Conservation (phyloP, 352 stramenopile species). For the Phytophthora melonis region DNA sequence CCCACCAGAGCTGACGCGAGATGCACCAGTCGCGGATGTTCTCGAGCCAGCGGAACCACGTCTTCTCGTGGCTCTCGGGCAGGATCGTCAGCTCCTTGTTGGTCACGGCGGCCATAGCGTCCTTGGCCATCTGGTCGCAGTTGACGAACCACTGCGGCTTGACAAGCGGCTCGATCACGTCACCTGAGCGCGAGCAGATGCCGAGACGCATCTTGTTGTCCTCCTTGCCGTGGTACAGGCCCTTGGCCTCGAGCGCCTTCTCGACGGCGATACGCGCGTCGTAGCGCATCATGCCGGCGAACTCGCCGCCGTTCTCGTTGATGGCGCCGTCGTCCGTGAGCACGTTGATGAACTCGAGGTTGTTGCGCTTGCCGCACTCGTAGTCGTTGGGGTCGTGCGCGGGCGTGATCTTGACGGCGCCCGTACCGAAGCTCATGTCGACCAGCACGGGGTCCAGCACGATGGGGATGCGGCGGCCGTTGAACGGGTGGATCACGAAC, state of each 20-base stretch:
- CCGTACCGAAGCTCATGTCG: constrained; percentile 99
- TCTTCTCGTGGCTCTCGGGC: constrained; percentile 93
- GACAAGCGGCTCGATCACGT: constrained; percentile 99
- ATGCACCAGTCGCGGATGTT: constrained; percentile 99
- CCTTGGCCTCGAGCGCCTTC: constrained; percentile 95
- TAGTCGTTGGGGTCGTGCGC: constrained; percentile 99
- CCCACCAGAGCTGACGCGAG: constrained; percentile 99
- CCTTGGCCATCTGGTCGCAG: constrained; percentile 88
- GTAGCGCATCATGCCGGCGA: constrained; percentile 90
- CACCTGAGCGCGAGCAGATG: constrained; percentile 97
- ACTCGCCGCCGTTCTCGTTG: constrained; percentile 93
- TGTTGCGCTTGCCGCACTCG: constrained; percentile 96
- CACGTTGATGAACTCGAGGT: constrained; percentile 98
- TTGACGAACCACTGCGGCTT: constrained; percentile 99
- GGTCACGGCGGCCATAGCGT: constrained; percentile 83
- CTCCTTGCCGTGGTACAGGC: constrained; percentile 96
- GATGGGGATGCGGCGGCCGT: constrained; percentile 97
- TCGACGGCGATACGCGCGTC: constrained; percentile 87
- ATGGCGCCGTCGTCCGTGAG: constrained; percentile 97
- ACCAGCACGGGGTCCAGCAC: constrained; percentile 96
- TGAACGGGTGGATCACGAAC: constrained; percentile 98
- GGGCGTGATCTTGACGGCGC: constrained; percentile 99
- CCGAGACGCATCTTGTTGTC: constrained; percentile 99
- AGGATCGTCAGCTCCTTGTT: constrained; percentile 88
- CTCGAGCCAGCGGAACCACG: constrained; percentile 97